These are phyloP conservation scores for Pholiota conissans DNA, from an alignment of 768 basidiomycete species.

Conservation along the genomic window DNA sequence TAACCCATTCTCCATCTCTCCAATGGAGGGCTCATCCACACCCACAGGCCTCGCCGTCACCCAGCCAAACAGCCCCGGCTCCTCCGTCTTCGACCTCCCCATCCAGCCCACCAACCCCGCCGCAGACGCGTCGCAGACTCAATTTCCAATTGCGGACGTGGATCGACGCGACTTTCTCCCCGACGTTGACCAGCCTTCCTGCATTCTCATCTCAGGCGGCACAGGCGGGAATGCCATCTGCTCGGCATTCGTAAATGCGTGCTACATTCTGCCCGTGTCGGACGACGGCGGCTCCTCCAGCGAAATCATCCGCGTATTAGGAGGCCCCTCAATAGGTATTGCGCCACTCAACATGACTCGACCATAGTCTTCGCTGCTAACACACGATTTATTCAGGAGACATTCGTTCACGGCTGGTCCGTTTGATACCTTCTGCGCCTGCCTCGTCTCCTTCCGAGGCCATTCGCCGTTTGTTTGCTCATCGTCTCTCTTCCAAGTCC, in stretches of 20 bases:
- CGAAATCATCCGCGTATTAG: constrained; percentile 90
- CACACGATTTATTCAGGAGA: constrained; percentile 52
- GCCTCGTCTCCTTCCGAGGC: constrained; percentile 64
- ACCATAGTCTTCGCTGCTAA: background rate
- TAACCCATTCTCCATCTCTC: background rate
- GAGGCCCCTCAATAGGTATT: constrained; percentile 80
- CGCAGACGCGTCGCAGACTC: constrained; percentile 6
- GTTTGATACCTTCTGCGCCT: constrained; percentile 74
- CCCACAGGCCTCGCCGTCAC: constrained; percentile 14
- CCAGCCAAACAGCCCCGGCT: constrained; percentile 58
- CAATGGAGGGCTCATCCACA: constrained; percentile 6
- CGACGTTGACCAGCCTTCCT: constrained; percentile 37
- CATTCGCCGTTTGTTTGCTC: constrained; percentile 74
- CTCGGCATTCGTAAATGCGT: constrained; percentile 74
- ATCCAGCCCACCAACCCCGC: constrained; percentile 33
- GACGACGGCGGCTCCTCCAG: constrained; percentile 96
- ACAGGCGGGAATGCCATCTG: constrained; percentile 93
- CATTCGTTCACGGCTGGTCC: constrained; percentile 85
- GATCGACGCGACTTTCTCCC: constrained; percentile 8
- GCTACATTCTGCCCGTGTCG: constrained; percentile 89
- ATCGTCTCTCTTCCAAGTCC: constrained; percentile 72
- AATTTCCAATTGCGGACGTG: constrained; percentile 3
- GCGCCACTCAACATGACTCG: constrained; percentile 8
- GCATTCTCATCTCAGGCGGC: constrained; percentile 87
- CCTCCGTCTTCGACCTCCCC: constrained; percentile 76